Base-by-base conservation (phyloP, 202 grass and related monocot genomes). In the Eragrostis tef region DNA sequence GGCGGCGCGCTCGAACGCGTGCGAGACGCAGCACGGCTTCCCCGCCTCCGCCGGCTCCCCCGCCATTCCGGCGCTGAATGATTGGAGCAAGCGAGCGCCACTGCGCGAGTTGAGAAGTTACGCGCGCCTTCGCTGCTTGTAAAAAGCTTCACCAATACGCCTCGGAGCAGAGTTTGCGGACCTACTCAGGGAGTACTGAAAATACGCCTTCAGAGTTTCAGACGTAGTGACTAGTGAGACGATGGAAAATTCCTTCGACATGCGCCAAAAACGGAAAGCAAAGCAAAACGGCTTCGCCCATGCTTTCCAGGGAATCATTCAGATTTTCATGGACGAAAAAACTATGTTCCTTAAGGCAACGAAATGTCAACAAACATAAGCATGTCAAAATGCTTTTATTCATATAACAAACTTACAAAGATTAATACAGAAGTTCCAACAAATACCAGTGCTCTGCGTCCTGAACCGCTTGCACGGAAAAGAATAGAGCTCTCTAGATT, bases 1-100 rank as follows among this genome's bases (percentile, higher is more conserved):
- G 5, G 79, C 88, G 12, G 81, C 79, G 49, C 77, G 64, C 49
- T 84, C 61, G 82, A 98, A 98, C 69, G 44, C 84, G 77, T 98
- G 94, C 14, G 94, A 91, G 79, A 98, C 89, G 86, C 94, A 93
- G 72, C 90, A 91, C 19, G 22, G 76, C 61, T 78, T 68, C 81
- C 7, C 71, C 49, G 49, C 67, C 47, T n/a, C 67, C 39, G 20
- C 13, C 63, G 0, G 47, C 20, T 22, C 27, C 77, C 17, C 63
- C 54, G 70, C 80, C 82, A 73, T 79, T 64, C 62, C 39, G 11
- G 51, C 1, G 75, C 63, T 17, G 47, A 31, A 49, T 11, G 50
- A 42, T 58, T 36, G 1, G 1, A 9, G 24, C 19, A 13, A 15
- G 42, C 24, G 78, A 61, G 19, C 20, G 43, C 42, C 15, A 6